A percentile compares a stretch with the other conserved stretches of the same genome.
phyloP scores from a whole-genome alignment of 2,329 filamentous ascomycete genomes.

The Talaromyces piceae region DNA sequence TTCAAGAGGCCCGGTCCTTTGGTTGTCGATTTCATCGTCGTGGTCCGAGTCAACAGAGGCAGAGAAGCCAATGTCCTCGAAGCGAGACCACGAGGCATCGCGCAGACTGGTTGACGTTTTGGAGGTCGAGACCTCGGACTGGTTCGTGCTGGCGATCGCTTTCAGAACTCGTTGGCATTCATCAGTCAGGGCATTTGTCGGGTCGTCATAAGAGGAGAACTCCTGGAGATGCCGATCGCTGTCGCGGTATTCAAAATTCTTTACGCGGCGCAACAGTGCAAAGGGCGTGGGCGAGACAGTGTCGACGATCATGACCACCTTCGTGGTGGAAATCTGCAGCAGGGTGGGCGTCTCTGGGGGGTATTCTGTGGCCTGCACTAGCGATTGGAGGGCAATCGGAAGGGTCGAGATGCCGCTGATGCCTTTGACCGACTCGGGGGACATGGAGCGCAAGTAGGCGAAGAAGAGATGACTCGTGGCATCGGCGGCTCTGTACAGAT shows the following conservation, averaged over 20 bases:
- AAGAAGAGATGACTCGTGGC: slow-evolving; percentile 97
- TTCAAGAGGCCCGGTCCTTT: slow-evolving; percentile 40
- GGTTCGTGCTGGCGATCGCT: slow-evolving; percentile 80
- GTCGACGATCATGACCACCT: slow-evolving; percentile 95
- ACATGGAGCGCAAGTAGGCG: slow-evolving; percentile 83
- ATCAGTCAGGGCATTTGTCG: slow-evolving; percentile 78
- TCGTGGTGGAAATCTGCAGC: slow-evolving; percentile 72
- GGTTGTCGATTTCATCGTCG: slow-evolving; percentile 47
- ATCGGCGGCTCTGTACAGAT: slow-evolving; percentile 71
- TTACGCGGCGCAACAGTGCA: slow-evolving; percentile 77
- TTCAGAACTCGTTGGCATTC: slow-evolving; percentile 87
- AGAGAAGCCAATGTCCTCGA: slow-evolving; percentile 89
- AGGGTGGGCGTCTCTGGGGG: slow-evolving; percentile 72
- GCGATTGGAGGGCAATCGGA: slow-evolving; percentile 81
- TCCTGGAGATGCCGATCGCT: slow-evolving; percentile 76
- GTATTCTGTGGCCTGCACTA: slow-evolving; percentile 89
- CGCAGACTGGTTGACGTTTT: slow-evolving; percentile 65
- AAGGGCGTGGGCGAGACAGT: slow-evolving; percentile 92
- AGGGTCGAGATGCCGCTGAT: slow-evolving; percentile 75
- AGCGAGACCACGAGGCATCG: slow-evolving; percentile 93
- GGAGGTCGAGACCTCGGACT: slow-evolving; percentile 65
- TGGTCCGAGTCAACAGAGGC: slow-evolving; percentile 63
- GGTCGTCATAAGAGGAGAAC: slow-evolving; percentile 85
- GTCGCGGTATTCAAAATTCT: slow-evolving; percentile 91
- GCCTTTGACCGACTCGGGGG: slow-evolving; percentile 64